Conservation (phyloP, 202 grass and related monocot genomes). For the Brachypodium distachyon region DNA sequence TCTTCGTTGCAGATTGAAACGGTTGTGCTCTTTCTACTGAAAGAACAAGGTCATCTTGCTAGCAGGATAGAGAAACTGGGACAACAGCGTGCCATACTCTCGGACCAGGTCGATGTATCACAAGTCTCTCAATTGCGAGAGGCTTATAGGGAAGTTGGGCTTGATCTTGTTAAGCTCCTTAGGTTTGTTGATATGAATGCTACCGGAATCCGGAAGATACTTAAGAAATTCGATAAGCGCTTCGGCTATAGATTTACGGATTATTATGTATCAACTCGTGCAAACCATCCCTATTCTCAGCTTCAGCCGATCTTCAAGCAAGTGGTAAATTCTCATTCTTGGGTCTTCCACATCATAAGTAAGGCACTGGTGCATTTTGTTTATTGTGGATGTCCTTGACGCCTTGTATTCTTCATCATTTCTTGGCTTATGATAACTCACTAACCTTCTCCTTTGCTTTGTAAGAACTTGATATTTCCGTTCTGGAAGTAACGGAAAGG, state of each 20-base stretch:
- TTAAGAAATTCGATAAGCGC: conserved; percentile 94
- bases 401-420: not conserved
- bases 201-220: conserved; percentile 88
- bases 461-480: too few relatives aligned
- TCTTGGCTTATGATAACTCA: too few relatives aligned
- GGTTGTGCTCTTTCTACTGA: conserved; percentile 80
- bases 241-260: conserved; percentile 78
- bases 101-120: conserved; percentile 34
- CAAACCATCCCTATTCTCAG: conserved; percentile 91
- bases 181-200: conserved; percentile 88
- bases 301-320: conserved; percentile 95
- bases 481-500: too few relatives aligned
- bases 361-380: not conserved
- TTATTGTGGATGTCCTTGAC: not conserved
- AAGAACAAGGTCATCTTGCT: conserved; percentile 84
- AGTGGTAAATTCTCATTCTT: conserved; percentile 58
- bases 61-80: conserved; percentile 70
- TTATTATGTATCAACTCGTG: conserved; percentile 84
- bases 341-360: not conserved
- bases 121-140: conserved; percentile 55
- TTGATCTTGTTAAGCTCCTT: conserved; percentile 87
- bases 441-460: too few relatives aligned
- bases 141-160: conserved; percentile 57
- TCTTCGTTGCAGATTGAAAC: conserved; percentile 70
- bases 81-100: conserved; percentile 28